A percentile compares a stretch with the other conserved stretches of the same genome.
phyloP scores from a whole-genome alignment of 129 eudicot genomes.

The Gnaphalium uliginosum region DNA sequence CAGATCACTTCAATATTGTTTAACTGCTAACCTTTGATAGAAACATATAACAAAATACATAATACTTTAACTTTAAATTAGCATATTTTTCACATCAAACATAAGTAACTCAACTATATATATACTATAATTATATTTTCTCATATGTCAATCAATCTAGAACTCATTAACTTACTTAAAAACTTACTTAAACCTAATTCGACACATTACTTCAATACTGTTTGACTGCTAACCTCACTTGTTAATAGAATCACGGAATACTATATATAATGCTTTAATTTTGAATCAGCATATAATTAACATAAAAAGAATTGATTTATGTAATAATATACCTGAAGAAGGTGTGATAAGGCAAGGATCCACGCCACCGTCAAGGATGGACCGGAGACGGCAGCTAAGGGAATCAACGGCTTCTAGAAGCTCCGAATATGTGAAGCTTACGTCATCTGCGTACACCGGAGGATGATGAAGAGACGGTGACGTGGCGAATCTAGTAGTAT shows the following conservation, averaged over 20 bases:
- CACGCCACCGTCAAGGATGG: slow-evolving; percentile 53
- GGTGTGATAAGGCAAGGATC: slow-evolving; percentile 51
- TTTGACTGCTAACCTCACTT: background rate
- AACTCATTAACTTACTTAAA: background rate
- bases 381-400: slow-evolving; percentile 59
- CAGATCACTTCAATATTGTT: background rate
- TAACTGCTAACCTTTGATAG: background rate
- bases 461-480: slow-evolving; percentile 33
- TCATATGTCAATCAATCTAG: background rate
- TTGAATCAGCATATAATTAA: too few species aligned
- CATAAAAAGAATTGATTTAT: background rate
- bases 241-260: too few species aligned
- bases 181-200: background rate
- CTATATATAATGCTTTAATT: background rate
- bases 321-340: slow-evolving; percentile 2
- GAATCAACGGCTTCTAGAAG: slow-evolving; percentile 61
- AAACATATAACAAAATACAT: too few species aligned
- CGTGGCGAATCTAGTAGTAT: slow-evolving; percentile 28
- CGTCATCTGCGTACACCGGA: slow-evolving; percentile 60
- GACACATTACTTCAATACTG: background rate
- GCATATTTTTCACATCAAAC: background rate
- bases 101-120: background rate
- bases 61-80: too few species aligned
- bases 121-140: background rate
- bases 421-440: slow-evolving; percentile 65